Evolutionary conservation across 208 protist species (phyloP), one percentile per base, ranked within the genome.

Genomic region (Trypanosoma mega): DNA sequence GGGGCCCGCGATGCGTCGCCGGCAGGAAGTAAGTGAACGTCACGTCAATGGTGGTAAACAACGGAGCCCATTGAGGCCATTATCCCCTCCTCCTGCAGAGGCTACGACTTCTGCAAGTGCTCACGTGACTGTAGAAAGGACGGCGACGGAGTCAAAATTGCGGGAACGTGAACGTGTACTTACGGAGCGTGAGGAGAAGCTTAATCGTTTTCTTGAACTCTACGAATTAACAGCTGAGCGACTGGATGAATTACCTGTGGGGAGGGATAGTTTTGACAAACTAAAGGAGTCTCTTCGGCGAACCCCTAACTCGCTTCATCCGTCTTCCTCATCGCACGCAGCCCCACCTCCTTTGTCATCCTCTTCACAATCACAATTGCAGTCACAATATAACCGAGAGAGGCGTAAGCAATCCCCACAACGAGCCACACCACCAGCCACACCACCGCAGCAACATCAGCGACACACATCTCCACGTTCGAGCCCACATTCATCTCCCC

Each of bases 191-290:
- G 89, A 95, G 66, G 68, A 71, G 30, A 92, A 95, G 46, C 58
- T 95, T 14, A 68, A 80, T 36, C 54, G 76, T 0, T 66, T 95
- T 18, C 60, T 95, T 46, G 43, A 69, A 18, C 66, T 95, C n/a
- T 95, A 95, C 51, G 89, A 90, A 43, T 69, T 95, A 24, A 92
- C 83, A 9, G 62, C 85, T n/a, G 74, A 80, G 46, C 71, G 79
- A 51, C 63, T 95, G 11, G 85, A 95, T 67, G 30, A 69, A 39
- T 50, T 95, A 5, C 66, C 64, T n/a, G 45, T 37, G 14, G 57
- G 48, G 20, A 59, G 45, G 31, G 57, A 72, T 18, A 30, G 65
- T 37, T 60, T 64, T 63, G 56, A 64, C 0, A 26, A 23, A 23
- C 50, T 72, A 3, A 47, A 44, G 21, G 44, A 43, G n/a, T 56